Evolutionary conservation across 768 basidiomycete genomes (phyloP).

Genomic region (Russula ochroleuca): DNA sequence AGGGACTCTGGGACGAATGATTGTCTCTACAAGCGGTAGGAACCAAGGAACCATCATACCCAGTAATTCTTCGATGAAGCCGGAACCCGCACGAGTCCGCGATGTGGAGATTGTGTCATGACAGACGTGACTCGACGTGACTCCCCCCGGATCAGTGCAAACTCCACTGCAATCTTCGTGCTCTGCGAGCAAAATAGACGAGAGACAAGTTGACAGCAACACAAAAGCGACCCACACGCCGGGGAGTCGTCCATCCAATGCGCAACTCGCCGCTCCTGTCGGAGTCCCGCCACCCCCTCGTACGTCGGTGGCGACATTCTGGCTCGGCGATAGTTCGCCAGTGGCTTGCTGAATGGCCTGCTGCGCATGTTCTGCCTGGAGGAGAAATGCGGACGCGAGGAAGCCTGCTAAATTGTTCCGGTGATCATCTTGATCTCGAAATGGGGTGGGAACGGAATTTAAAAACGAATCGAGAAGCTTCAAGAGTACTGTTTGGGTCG

Average conservation of each 20-base stretch:
- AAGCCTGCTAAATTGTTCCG: slow-evolving; percentile 4
- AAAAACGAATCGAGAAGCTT: slow-evolving; percentile 85
- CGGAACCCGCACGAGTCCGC: slow-evolving; percentile 16
- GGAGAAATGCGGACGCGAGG: slow-evolving; percentile 16
- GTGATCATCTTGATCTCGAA: slow-evolving; percentile 1
- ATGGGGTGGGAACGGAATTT: slow-evolving; percentile 40
- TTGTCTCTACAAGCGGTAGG: neutral
- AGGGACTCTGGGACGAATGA: slow-evolving; percentile 53
- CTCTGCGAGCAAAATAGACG: slow-evolving; percentile 22
- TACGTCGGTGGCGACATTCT: neutral
- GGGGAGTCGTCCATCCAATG: slow-evolving; percentile 23
- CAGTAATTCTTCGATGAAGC: slow-evolving; percentile 30
- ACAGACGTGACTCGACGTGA: slow-evolving; percentile 12
- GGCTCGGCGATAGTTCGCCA: neutral
- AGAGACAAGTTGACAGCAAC: slow-evolving; percentile 22
- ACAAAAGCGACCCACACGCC: slow-evolving; percentile 23
- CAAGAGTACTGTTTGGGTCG: slow-evolving; percentile 82
- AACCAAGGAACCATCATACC: slow-evolving; percentile 22
- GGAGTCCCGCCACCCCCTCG: slow-evolving; percentile 4
- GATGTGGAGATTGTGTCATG: slow-evolving; percentile 15
- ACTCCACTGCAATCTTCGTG: slow-evolving; percentile 9
- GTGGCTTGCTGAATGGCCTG: slow-evolving; percentile 19
- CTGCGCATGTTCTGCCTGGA: slow-evolving; percentile 8
- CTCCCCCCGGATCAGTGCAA: slow-evolving; percentile 2
- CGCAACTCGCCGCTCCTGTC: neutral